Base-by-base conservation (phyloP, 768 basidiomycete genomes). In the Fomitopsis pulvina region DNA sequence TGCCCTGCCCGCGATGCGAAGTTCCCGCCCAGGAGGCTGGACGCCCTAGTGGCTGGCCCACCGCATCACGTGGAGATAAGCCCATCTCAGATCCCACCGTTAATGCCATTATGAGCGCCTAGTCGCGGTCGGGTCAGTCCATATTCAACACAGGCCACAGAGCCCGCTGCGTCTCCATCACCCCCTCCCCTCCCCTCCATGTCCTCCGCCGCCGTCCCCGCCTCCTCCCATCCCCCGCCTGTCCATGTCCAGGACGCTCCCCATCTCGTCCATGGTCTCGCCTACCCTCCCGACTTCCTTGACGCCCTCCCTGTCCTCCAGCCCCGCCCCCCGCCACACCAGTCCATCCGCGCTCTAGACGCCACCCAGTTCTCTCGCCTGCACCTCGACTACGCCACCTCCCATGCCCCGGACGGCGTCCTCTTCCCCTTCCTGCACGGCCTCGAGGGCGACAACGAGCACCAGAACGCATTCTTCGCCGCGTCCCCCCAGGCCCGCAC, bases 371-470 rank as follows among this genome's bases (percentile, higher is more conserved):
- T 89, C 60, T 71, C 81, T 2, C 62, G 71, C 18, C 66, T 92
- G 45, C 83, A 86, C 49, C 73, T 79, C 58, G 64, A 71, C n/a
- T 79, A 88, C 55, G 70, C 80, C 54, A 72, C 78, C 51, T 68
- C 79, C 1, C 87, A 93, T 65, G 80, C 88, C 1, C 85, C 86
- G 0, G 92, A 95, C 68, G 72, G 75, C 34, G 76, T 85, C 57
- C 78, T 93, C 50, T 95, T 95, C 64, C 92, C 92, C 0, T 95
- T 92, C 68, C 69, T 92, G 14, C 92, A 93, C 59, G 88, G 91
- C 39, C 73, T 93, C 52, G 91, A 93, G 60, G 84, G 88, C 55
- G 76, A 83, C 51, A 90, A 91, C 61, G 67, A 77, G 14, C 81
- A 83, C 0, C 91, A 92, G 69, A 89, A 87, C 59, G 73, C 76